Base-by-base conservation (phyloP, 108 stramenopile genomes). In the Chaetoceros tenuissimus region DNA sequence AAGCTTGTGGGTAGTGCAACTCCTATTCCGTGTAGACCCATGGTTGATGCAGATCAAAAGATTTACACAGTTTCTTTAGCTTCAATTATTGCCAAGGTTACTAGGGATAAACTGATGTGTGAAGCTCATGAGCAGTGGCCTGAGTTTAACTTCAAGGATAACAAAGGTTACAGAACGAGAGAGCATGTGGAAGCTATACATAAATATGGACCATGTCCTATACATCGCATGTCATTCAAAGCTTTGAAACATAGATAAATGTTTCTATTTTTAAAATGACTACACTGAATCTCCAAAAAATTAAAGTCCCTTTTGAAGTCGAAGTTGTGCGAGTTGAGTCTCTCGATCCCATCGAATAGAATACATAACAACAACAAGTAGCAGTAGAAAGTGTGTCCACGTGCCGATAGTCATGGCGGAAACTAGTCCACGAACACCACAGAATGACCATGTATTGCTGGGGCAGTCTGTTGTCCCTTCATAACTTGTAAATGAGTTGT, bases 21-120 rank as follows among this genome's bases (percentile, higher is more conserved):
- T 2, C 34, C 51, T 10, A 51, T 89, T 55, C 60, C 80, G 8
- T 85, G 78, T 51, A 66, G 88, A 34, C 84, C 88, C 0, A 79
- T 71, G 62, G 73, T 82, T 20, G 65, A 78, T 60, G 88, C 65
- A 10, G 88, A 90, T 67, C 67, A 66, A 7, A 50, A 75, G 19
- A 84, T 86, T 8, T 84, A 82, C 55, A 69, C 82, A 2, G 76
- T 85, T 1, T 81, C 88, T 3, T 48, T 85, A 48, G 80, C 88
- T 0, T 83, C 81, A 22, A 82, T 84, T 44, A 47, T 90, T 55
- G 84, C 88, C 46, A 74, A 71, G 45, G 79, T 82, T 19, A 59
- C 63, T 52, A 67, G 66, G 1, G 77, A 86, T 55, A 24, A 21
- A 7, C 64, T 80, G 18, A 60, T 80, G 71, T 17, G n/a, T 7